Evolutionary conservation across 2,329 filamentous ascomycete genomes (phyloP), one percentile per base, ranked within the genome.

Genomic region (Aspergillus novoparasiticus): DNA sequence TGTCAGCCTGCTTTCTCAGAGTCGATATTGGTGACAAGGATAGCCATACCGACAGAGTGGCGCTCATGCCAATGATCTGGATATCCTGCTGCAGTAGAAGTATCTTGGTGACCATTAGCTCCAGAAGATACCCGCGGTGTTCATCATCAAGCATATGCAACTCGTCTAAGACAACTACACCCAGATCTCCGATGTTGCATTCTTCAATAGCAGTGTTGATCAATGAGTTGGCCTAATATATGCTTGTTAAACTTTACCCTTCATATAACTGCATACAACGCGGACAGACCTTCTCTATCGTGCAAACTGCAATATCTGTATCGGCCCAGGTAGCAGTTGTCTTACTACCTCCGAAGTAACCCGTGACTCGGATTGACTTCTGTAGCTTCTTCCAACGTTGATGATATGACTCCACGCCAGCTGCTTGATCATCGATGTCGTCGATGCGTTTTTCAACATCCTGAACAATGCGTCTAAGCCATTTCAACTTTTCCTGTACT

Each of bases 121-220:
- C 91, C 60, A 93, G 80, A 1, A 93, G 81, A 72, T 93, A 93
- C 4, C 91, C 91, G 14, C 91, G 86, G 67, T 89, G 85, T 65
- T 90, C 89, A 72, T 93, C 91, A 69, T 92, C 89, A 51, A 93
- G 83, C 90, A 94, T 93, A 73, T 94, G 91, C n/a, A 93, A 79
- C 73, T 94, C 91, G 70, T 94, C 91, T 39, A 93, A 80, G 16
- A 93, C 89, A 21, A 93, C 86, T 12, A 88, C 81, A 54, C 85
- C 86, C 50, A 94, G 79, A 23, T 87, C 83, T n/a, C 83, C 80
- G 63, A 92, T 84, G 4, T 83, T 86, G 71, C 85, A 87, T 66
- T 93, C 89, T 65, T 91, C 88, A 67, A 93, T 91, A 16, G 90
- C 89, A 26, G 85, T 81, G 69, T 94, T 93, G 32, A 93, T 83